Evolutionary conservation across 2,329 filamentous ascomycete genomes (phyloP), one percentile per base, ranked within the genome.

Genomic region (Aurifilum marmelostoma): DNA sequence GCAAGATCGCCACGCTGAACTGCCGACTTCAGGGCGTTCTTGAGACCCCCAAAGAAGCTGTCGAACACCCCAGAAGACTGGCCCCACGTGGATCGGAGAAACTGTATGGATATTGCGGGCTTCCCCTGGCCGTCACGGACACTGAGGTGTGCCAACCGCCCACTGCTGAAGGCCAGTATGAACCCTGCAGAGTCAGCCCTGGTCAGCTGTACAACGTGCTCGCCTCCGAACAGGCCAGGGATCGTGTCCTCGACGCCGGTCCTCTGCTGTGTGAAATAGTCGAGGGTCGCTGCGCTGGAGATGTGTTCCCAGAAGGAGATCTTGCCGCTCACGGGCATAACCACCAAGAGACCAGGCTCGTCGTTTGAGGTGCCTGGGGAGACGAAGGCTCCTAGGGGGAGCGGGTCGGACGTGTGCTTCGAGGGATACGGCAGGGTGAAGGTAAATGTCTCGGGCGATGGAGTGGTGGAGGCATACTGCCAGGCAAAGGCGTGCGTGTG

Each of bases 241-340:
- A 97, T 88, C 2, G 83, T 83, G 60, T 92, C 89, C 75, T 97
- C 93, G 21, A 97, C 88, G 21, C 92, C 92, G 72, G 89, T 91
- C 73, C 92, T 89, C 75, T 92, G 92, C 77, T 97, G 91, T 73
- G 92, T 91, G 75, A 95, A 92, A 54, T 97, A 88, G 72, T 92
- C 92, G 67, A 97, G 85, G 0, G 93, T 93, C 52, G 94, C 92
- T 12, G 93, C 94, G 78, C 90, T 94, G 67, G 95, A 94, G 72
- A 98, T 92, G 52, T 93, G 97, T 78, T 98, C 96, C 94, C 96
- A 98, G 79, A 96, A 98, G 59, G 93, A 90, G 65, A 98, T 89
- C 78, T 91, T 94, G 65, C 96, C 96, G 63, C 86, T 94, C 24
- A 88, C 88, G 16, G 95, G 92, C 82, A 95, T 92, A 50, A 98